Evolutionary conservation across 2,329 filamentous ascomycete species (phyloP), one percentile per base, ranked within the genome.

Genomic region (Triangularia verruculosa): DNA sequence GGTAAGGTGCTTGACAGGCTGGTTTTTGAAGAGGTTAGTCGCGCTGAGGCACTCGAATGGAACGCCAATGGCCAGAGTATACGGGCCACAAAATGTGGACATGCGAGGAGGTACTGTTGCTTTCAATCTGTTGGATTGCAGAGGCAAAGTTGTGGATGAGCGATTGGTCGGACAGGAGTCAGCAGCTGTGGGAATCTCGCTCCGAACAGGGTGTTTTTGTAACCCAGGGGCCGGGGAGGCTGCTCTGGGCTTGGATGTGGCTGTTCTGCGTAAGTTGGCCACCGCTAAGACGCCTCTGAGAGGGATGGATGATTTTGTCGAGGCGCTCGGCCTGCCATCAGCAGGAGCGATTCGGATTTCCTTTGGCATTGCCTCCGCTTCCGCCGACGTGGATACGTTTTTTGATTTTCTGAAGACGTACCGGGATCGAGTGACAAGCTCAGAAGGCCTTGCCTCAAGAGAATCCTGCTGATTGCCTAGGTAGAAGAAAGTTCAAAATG

Each of bases 161-260:
- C 71, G 77, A 15, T 58, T 78, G 0, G 74, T 79, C 1, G 76
- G 70, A 0, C 47, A 57, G 2, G 77, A 75, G 65, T 74, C 77
- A 0, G 70, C 76, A 0, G 70, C 66, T 0, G 72, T 69, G 0
- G 69, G 68, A 51, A 78, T 79, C 25, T 78, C 77, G 5, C 64
- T 79, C 8, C 71, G 77, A 11, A 78, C 77, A 1, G 78, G 78
- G 3, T 79, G 78, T 55, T 79, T 79, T 66, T 79, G 78, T 64
- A 79, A 79, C 43, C 78, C 78, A 0, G 77, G 78, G 2, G 77
- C 71, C 0, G 74, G 74, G 15, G 77, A 78, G 68, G 67, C 68
- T 1, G 76, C 75, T 0, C 70, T 78, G 15, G 72, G 69, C 2
- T 56, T 78, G n/a, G 63, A 69, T 15, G 61, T 60, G 1, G 57